Base-by-base conservation (phyloP, 2,329 filamentous ascomycete species). In the Akanthomyces muscarius region DNA sequence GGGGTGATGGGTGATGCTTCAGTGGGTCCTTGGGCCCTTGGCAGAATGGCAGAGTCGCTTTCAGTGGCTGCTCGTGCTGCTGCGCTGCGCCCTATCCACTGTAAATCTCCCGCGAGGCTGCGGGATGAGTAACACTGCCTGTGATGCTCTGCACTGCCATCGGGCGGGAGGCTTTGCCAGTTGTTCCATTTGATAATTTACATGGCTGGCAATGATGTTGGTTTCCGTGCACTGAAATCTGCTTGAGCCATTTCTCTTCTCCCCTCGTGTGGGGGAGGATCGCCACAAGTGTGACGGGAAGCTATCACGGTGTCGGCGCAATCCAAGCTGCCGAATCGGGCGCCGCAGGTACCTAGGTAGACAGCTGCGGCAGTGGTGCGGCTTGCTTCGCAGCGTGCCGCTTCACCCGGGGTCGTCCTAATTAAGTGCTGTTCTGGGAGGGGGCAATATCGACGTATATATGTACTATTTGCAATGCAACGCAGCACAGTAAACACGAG, bases 321-420 rank as follows among this genome's bases (percentile, higher is more conserved):
- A 45, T 56, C 25, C 38, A 44, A 28, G 41, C 53, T 41, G 23
- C 53, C 53, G 41, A 56, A 56, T 56, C 53, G 52, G 52, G 53
- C 33, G 53, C 23, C 38, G 7, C 4, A 30, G 4, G 38, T 11
- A 21, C 21, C 21, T 21, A 21, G 21, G 21, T 21, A 21, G 21
- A 1, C 21, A 44, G 38, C 41, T 56, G 53, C 41, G 53, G 51
- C 51, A 53, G n/a, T 53, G 51, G 51, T 53, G 51, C 51, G 51
- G 51, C 51, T 25, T 5, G 51, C 51, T 25, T 5, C 4, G 18
- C 18, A 53, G 25, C 10, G 18, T 54, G 51, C 51, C 51, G 51
- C 18, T 25, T 25, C 14, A 54, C n/a, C 51, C 51, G 36, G 51
- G 51, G 30, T 11, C 6, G 33, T 36, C 33, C 33, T 36, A 36